A percentile compares a stretch with the other conserved stretches of the same genome.
These are phyloP conservation scores for Boletus tylopilopsis DNA, from an alignment of 768 basidiomycete genomes.

Conservation along the genomic window DNA sequence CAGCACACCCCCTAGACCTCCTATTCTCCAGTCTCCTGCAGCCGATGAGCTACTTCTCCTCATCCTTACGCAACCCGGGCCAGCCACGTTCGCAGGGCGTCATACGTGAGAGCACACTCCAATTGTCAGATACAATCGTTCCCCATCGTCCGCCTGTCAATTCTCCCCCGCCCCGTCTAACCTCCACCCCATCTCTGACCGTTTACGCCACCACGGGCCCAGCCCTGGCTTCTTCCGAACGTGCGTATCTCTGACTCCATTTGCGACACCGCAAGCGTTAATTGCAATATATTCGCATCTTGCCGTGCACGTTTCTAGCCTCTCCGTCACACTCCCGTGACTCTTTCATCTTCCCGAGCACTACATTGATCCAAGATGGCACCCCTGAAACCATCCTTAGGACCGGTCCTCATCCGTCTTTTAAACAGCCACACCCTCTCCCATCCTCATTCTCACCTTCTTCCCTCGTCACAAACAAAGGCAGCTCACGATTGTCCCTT, in stretches of 20 bases:
- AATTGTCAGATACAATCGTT: constrained; percentile 51
- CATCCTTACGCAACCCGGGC: constrained; percentile 17
- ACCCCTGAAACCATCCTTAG: constrained; percentile 23
- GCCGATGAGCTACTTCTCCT: constrained; percentile 42
- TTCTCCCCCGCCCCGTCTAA: not conserved
- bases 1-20: not conserved
- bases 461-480: constrained; percentile 19
- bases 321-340: constrained; percentile 27
- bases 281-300: constrained; percentile 3
- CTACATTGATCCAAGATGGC: constrained; percentile 22
- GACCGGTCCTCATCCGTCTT: constrained; percentile 5
- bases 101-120: constrained; percentile 65
- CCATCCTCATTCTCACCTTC: constrained; percentile 25
- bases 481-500: constrained; percentile 23
- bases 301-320: constrained; percentile 24
- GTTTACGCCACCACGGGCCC: constrained; percentile 15
- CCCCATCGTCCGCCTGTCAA: constrained; percentile 9
- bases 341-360: constrained; percentile 39
- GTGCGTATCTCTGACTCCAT: constrained; percentile 17
- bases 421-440: constrained; percentile 15
- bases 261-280: constrained; percentile 7
- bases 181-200: constrained; percentile 1
- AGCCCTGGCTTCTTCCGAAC: constrained; percentile 22
- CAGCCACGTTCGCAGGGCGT: constrained; percentile 54
- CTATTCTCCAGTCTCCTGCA: constrained; percentile 49